A percentile compares a stretch with the other conserved stretches of the same genome.
Evolutionary conservation across 78 protist species (phyloP).

Genomic region (Neovahlkampfia damariscottae): DNA sequence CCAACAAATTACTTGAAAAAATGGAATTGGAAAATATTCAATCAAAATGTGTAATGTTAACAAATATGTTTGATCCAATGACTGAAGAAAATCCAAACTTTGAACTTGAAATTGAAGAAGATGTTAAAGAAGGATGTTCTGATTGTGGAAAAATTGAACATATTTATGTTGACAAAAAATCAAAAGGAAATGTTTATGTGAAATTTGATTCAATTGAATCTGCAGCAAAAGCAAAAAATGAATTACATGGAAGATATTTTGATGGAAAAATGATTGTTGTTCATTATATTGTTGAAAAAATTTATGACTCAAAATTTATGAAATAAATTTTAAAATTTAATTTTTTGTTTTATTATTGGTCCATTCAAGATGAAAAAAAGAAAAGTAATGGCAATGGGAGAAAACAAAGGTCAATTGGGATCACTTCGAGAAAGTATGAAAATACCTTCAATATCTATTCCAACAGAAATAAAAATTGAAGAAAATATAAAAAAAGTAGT

Average conservation of each 20-base stretch:
- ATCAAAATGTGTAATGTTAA: background rate
- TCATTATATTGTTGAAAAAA: constrained; percentile 10
- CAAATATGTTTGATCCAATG: constrained; percentile 48
- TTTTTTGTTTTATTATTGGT: too few species aligned
- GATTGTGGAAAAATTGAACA: constrained; percentile 19
- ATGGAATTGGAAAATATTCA: background rate
- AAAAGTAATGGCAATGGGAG: too few species aligned
- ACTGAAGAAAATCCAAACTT: constrained; percentile 40
- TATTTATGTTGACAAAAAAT: constrained; percentile 36
- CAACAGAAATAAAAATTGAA: too few species aligned
- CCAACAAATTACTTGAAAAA: constrained; percentile 9
- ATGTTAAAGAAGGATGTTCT: constrained; percentile 41
- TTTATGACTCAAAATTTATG: constrained; percentile 1
- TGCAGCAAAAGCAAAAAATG: constrained; percentile 12
- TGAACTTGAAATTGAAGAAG: constrained; percentile 47
- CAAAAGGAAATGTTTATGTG: constrained; percentile 24
- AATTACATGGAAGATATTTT: constrained; percentile 28
- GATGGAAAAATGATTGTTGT: constrained; percentile 28
- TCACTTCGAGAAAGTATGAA: too few species aligned
- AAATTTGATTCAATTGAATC: constrained; percentile 9
- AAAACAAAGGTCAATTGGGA: too few species aligned
- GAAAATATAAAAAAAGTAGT: too few species aligned
- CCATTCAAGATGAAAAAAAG: too few species aligned
- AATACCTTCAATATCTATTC: too few species aligned
- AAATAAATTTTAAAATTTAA: too few species aligned